Conservation (phyloP, 2,329 filamentous ascomycete species). For the Neonectria magnoliae region DNA sequence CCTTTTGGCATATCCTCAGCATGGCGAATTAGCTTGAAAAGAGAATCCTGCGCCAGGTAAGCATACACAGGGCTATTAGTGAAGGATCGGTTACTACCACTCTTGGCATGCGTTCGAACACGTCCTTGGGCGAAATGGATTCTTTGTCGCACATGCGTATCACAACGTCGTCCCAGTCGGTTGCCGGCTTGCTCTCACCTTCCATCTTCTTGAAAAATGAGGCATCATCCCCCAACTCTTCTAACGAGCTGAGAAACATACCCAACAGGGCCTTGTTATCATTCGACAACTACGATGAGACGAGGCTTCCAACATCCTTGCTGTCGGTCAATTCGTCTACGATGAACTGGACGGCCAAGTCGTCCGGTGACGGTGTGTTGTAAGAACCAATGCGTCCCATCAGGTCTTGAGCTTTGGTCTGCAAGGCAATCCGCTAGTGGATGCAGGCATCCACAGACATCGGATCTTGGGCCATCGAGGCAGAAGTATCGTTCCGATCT, state of each 20-base stretch:
- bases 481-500: neutral
- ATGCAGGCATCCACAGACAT: neutral
- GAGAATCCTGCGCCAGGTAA: neutral
- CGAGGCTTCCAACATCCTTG: neutral
- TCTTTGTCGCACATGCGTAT: neutral
- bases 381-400: neutral
- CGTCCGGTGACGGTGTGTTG: neutral
- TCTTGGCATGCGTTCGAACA: neutral
- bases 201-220: neutral
- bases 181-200: neutral
- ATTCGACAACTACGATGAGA: neutral
- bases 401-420: neutral
- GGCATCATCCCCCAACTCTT: neutral
- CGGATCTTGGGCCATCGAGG: neutral
- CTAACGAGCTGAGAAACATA: neutral
- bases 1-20: neutral
- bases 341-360: neutral
- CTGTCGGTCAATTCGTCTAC: neutral
- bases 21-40: neutral
- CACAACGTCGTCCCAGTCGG: neutral
- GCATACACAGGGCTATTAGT: neutral
- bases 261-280: neutral
- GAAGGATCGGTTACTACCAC: neutral
- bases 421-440: neutral
- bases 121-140: neutral